These are phyloP conservation scores for Simmondsia chinensis DNA, from an alignment of 148 eudicot genomes.

Conservation along the genomic window DNA sequence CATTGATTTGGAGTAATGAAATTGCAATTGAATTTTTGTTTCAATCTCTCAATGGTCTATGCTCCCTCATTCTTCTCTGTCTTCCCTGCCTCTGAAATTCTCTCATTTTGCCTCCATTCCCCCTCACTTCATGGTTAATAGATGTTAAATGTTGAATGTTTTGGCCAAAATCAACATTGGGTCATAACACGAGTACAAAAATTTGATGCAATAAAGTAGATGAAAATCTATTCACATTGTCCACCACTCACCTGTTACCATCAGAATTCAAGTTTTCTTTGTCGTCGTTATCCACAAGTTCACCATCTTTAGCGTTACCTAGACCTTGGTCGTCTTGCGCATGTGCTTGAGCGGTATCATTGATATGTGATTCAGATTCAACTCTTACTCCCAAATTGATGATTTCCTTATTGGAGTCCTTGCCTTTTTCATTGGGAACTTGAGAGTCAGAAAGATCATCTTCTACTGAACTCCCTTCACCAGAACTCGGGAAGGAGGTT, in stretches of 20 bases:
- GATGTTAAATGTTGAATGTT: too few relatives aligned
- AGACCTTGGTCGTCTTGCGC: conserved; percentile 6
- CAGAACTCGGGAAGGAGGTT: conserved; percentile 1
- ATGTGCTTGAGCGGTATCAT: conserved; percentile 1
- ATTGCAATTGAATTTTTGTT: too few relatives aligned
- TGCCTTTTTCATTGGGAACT: conserved; percentile 4
- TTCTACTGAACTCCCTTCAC: conserved; percentile 7
- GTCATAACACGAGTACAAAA: not conserved
- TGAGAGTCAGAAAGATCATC: conserved; percentile 1
- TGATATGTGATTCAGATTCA: conserved; percentile 1
- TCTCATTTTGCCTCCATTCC: too few relatives aligned
- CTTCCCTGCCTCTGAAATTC: too few relatives aligned
- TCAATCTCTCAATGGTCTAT: too few relatives aligned
- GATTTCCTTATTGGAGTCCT: too few relatives aligned
- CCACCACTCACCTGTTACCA: conserved; percentile 38
- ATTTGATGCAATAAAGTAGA: not conserved
- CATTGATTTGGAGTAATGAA: too few relatives aligned
- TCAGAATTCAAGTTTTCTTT: conserved; percentile 53
- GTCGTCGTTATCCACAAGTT: conserved; percentile 26
- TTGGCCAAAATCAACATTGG: too few relatives aligned
- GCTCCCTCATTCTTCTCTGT: too few relatives aligned
- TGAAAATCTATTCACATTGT: not conserved
- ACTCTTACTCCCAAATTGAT: too few relatives aligned
- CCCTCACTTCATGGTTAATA: too few relatives aligned
- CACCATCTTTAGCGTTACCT: too few relatives aligned